Conservation (phyloP, 2,329 filamentous ascomycete genomes). For the Capronia epimyces region DNA sequence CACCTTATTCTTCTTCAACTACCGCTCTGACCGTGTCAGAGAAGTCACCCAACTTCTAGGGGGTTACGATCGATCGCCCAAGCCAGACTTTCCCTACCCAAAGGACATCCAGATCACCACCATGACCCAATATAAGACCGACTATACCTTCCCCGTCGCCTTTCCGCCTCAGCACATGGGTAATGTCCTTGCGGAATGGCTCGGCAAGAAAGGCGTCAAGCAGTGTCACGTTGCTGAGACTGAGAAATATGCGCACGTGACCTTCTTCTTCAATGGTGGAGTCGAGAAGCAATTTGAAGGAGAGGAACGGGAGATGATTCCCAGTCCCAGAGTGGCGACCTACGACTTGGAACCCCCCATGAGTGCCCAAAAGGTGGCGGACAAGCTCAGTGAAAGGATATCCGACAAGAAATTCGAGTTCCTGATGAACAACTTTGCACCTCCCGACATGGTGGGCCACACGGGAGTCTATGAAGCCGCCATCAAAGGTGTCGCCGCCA, state of each 20-base stretch:
- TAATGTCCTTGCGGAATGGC: conserved; percentile 96
- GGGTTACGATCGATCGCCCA: conserved; percentile 82
- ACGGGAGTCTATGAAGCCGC: conserved; percentile 96
- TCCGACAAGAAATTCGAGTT: conserved; percentile 84
- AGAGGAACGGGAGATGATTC: conserved; percentile 88
- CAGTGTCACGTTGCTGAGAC: conserved; percentile 98
- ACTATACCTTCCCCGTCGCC: conserved; percentile 86
- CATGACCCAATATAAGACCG: conserved; percentile 97
- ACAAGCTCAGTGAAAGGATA: conserved; percentile 84
- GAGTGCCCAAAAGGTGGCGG: conserved; percentile 83
- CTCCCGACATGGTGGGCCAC: conserved; percentile 98
- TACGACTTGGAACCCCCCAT: conserved; percentile 95
- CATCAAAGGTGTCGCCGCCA: conserved; percentile 74
- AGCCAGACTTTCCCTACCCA: conserved; percentile 87
- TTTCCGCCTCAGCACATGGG: conserved; percentile 95
- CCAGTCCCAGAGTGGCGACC: conserved; percentile 89
- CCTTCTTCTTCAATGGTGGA: conserved; percentile 99
- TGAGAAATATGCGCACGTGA: conserved; percentile 98
- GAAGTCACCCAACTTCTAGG: conserved; percentile 94
- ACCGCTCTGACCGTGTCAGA: conserved; percentile 93
- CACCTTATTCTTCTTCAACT: conserved; percentile 99
- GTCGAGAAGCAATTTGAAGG: conserved; percentile 93
- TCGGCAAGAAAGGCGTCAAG: conserved; percentile 79
- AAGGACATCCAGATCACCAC: conserved; percentile 82
- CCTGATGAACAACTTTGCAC: conserved; percentile 99